phyloP scores from a whole-genome alignment of 1,284 basidiomycete species.

The Xanthoconium separans region DNA sequence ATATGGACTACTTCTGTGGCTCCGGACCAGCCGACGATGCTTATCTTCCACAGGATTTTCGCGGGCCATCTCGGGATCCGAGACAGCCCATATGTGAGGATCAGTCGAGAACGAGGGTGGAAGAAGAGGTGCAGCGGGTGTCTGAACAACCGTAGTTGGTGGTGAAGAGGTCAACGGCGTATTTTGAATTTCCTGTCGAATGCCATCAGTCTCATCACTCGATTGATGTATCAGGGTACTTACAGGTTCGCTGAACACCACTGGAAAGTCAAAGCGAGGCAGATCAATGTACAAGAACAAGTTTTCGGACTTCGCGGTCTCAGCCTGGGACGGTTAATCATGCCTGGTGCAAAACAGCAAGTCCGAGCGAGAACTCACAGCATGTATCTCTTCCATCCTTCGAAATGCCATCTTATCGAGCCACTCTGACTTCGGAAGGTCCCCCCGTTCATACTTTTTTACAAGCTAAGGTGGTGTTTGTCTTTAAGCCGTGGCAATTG shows the following conservation, averaged over 20 bases:
- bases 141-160: constrained; percentile 37
- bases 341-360: not conserved
- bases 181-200: constrained; percentile 35
- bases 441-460: constrained; percentile 94
- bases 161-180: constrained; percentile 39
- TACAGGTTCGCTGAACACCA: constrained; percentile 92
- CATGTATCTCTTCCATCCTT: constrained; percentile 91
- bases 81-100: constrained; percentile 80
- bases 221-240: constrained; percentile 21
- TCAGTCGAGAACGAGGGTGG: constrained; percentile 55
- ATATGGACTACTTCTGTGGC: constrained; percentile 91
- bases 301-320: constrained; percentile 86
- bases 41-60: constrained; percentile 99
- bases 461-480: constrained; percentile 61
- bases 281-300: constrained; percentile 94
- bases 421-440: constrained; percentile 95
- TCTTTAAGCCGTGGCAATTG: not conserved
- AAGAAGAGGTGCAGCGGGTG: constrained; percentile 46
- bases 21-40: constrained; percentile 90
- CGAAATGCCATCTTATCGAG: constrained; percentile 91
- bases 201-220: constrained; percentile 4
- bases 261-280: constrained; percentile 96
- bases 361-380: constrained; percentile 48
- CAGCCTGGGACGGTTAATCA: constrained; percentile 50
- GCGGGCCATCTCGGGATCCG: constrained; percentile 86